Percentiles rank a stretch among this genome's conserved stretches.
phyloP scores from a whole-genome alignment of 1,139 yeast genomes.

The Candida pseudoviswanathii region DNA sequence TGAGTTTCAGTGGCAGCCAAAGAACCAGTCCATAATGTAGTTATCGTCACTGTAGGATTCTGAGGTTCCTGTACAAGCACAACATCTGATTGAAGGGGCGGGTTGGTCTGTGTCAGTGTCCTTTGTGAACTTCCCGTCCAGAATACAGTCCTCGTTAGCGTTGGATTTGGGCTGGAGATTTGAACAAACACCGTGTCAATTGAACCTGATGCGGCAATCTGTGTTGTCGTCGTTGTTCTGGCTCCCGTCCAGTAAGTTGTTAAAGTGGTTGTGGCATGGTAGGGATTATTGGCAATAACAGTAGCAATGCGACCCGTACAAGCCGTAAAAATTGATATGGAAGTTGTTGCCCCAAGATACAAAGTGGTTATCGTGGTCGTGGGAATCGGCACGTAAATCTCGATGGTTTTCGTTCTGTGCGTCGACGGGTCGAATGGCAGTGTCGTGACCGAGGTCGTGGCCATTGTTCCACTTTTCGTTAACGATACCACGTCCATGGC shows the following conservation, averaged over 20 bases:
- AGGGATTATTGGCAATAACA: constrained; percentile 21
- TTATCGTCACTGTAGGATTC: too few relatives aligned
- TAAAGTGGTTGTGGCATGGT: constrained; percentile 13
- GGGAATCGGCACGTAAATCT: constrained; percentile 19
- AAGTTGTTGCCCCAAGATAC: constrained; percentile 1
- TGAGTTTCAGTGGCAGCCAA: too few relatives aligned
- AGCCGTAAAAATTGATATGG: constrained; percentile 12
- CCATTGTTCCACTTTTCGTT: neutral
- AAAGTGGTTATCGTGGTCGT: constrained; percentile 18
- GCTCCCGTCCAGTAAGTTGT: constrained; percentile 15
- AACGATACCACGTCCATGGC: neutral
- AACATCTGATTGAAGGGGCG: constrained; percentile 17
- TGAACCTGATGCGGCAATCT: constrained; percentile 16
- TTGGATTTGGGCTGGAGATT: constrained; percentile 17
- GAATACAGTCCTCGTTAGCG: neutral
- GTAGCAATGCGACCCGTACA: constrained; percentile 20
- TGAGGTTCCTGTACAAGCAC: constrained; percentile 21
- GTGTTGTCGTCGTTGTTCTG: constrained; percentile 12
- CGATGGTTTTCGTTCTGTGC: constrained; percentile 22
- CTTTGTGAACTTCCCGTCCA: neutral
- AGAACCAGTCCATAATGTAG: too few relatives aligned
- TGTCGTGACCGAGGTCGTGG: constrained; percentile 22
- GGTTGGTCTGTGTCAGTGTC: constrained; percentile 12
- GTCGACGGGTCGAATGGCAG: constrained; percentile 14
- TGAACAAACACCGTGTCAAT: constrained; percentile 21